Conservation (phyloP, 805 yeast species). For the Groenewaldozyma salmanticensis region DNA sequence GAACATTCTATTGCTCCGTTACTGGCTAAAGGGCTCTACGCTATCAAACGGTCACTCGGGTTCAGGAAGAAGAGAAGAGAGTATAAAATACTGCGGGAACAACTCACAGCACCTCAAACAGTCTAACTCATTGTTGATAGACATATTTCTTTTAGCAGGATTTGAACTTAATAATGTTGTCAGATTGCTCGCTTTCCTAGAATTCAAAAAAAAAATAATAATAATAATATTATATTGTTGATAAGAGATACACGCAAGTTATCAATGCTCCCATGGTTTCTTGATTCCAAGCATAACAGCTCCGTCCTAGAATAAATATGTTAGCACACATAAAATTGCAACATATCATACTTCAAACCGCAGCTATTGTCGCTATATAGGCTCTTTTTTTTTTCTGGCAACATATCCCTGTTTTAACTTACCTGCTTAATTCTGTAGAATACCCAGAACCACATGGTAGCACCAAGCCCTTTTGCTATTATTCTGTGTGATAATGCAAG, state of each 20-base stretch:
- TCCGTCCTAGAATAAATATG: conserved; percentile 22
- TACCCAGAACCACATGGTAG: conserved; percentile 84
- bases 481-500: conserved; percentile 47
- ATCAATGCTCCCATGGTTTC: conserved; percentile 34
- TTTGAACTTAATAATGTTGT: background rate
- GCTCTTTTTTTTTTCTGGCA: background rate
- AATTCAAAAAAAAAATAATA: background rate
- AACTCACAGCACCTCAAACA: background rate
- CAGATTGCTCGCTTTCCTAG: background rate
- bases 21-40: conserved; percentile 27
- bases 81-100: conserved; percentile 26
- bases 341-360: too few species aligned
- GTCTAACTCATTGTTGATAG: background rate
- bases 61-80: conserved; percentile 23
- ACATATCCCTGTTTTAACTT: conserved; percentile 6
- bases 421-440: conserved; percentile 69
- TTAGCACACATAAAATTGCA: background rate
- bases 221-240: background rate
- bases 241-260: too few species aligned
- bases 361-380: too few species aligned
- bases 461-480: conserved; percentile 63
- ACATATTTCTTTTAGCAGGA: background rate
- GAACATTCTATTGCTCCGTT: conserved; percentile 35
- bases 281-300: conserved; percentile 31
- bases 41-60: conserved; percentile 14